Evolutionary conservation across 2,329 filamentous ascomycete genomes (phyloP), one percentile per base, ranked within the genome.

Genomic region (Penicillium sp.): DNA sequence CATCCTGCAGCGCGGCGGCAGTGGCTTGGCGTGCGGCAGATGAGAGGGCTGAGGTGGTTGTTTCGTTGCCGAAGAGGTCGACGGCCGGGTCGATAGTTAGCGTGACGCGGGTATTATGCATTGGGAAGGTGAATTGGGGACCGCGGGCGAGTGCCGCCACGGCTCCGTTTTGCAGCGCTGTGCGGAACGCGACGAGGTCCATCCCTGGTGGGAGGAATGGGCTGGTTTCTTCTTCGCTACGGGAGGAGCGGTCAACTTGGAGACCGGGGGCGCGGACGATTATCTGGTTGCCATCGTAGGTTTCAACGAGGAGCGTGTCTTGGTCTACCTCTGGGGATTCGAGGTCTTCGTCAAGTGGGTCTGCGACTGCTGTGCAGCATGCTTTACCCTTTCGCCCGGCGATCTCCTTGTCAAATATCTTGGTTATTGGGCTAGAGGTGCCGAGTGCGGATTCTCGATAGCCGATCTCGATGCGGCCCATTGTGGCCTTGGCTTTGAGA

Each of bases 381-480:
- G 91, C 93, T 71, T 87, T 92, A 9, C 90, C 89, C 43, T 84
- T 79, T 69, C 91, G 93, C 44, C 91, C 90, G 7, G 89, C 90
- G 21, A 97, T 85, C 5, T 89, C 86, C 43, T 87, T 88, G 66
- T 97, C 91, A 68, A 92, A 92, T 5, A 86, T 78, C 52, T 84
- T 83, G 25, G 82, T 84, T 38, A 87, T 82, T 0, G 83, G 77
- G 0, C 73, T 71, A 0, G 87, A 88, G 0, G 81, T 68, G 3
- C 79, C 78, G 0, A 86, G 84, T 10, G 94, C 79, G 48, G 87
- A 89, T 77, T 99, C 94, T 54, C 96, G 89, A 76, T 97, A 99
- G 65, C 96, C 92, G 59, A 99, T 96, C 67, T 96, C 90, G 61
- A 99, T 96, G 53, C 87, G 88, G 13, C 93, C 93, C 80, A 96